phyloP scores from a whole-genome alignment of 305 asterid genomes.

The Fraxinus sp. region DNA sequence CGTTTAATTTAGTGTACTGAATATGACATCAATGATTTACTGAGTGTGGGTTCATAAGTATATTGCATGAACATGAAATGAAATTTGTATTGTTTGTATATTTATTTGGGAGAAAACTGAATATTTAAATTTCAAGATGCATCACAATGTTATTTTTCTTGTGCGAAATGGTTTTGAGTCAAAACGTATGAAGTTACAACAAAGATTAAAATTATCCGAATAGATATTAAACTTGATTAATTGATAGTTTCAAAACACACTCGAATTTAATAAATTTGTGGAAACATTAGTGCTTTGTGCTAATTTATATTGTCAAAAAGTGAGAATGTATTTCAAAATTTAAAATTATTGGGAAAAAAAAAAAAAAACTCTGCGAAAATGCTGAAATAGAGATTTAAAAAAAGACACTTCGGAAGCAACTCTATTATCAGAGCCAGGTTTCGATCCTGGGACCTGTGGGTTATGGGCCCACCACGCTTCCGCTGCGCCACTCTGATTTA shows the following conservation, averaged over 20 bases:
- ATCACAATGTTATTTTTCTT: not conserved
- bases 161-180: not conserved
- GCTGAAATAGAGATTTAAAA: not conserved
- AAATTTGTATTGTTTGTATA: too few relatives aligned
- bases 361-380: not conserved
- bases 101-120: too few relatives aligned
- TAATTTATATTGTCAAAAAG: not conserved
- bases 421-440: slow-evolving; percentile 50
- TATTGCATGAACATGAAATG: too few relatives aligned
- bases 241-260: too few relatives aligned
- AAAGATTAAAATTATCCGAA: too few relatives aligned
- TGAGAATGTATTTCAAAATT: not conserved
- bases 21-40: not conserved
- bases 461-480: slow-evolving; percentile 97
- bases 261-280: not conserved
- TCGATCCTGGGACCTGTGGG: slow-evolving; percentile 92
- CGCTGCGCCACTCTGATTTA: slow-evolving; percentile 86
- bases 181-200: not conserved
- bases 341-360: too few relatives aligned
- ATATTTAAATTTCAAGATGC: not conserved
- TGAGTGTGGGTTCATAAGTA: too few relatives aligned
- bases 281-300: not conserved
- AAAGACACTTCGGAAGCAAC: not conserved
- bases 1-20: not conserved
- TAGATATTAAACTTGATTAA: too few relatives aligned